These are phyloP conservation scores for Delphinella strobiligena DNA, from an alignment of 2,329 filamentous ascomycete species.

Conservation along the genomic window DNA sequence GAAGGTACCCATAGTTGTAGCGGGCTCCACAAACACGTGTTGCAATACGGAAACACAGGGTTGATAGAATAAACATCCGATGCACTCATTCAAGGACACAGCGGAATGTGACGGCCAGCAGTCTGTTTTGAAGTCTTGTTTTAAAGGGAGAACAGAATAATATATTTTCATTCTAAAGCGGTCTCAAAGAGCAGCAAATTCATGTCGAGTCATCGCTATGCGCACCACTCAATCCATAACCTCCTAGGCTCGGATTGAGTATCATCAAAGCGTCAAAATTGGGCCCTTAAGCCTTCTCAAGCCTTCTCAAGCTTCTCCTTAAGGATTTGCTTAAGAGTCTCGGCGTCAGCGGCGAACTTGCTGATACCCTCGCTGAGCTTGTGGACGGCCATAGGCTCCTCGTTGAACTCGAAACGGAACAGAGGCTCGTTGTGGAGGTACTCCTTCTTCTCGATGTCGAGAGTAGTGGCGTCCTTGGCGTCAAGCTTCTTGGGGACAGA, in stretches of 20 bases:
- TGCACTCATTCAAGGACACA: no score
- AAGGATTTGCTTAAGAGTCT: constrained; percentile 86
- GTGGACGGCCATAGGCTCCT: constrained; percentile 98
- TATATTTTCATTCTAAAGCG: background rate
- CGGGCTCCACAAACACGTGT: no score
- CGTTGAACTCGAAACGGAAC: constrained; percentile 99
- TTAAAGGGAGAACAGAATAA: no score
- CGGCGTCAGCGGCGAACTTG: constrained; percentile 94
- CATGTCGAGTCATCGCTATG: constrained; percentile 9
- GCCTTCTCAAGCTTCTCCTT: constrained; percentile 63
- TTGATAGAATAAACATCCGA: no score
- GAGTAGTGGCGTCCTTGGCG: constrained; percentile 48
- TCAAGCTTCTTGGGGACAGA: constrained; percentile 89
- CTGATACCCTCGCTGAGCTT: constrained; percentile 99
- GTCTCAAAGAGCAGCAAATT: constrained; percentile 1
- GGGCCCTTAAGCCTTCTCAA: constrained; percentile 6
- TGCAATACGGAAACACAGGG: no score
- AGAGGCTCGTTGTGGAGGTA: constrained; percentile 81
- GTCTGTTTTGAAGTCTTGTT: no score
- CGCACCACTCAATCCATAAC: background rate
- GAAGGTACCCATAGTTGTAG: no score
- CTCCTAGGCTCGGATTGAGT: background rate
- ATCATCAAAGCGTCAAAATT: background rate
- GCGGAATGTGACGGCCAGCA: no score
- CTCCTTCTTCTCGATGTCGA: constrained; percentile 74